Conservation (phyloP, 2,329 filamentous ascomycete species). For the Colletotrichum spaethianum region DNA sequence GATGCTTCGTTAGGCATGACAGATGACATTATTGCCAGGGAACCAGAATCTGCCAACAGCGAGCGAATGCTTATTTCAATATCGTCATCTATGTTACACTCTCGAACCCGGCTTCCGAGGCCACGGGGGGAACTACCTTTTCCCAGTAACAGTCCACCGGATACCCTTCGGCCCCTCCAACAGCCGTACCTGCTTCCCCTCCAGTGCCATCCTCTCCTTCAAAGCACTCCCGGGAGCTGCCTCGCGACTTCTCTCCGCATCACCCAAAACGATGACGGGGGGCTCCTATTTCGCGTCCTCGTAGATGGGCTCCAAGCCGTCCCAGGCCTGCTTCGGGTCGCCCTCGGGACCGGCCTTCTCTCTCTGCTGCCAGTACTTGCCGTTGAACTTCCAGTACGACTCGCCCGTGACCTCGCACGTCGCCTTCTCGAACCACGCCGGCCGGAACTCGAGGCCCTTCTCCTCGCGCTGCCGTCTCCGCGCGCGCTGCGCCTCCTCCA, state of each 20-base stretch:
- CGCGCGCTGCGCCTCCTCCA: slow-evolving; percentile 92
- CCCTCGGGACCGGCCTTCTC: slow-evolving; percentile 75
- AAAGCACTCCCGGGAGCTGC: background rate
- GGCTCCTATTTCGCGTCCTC: slow-evolving; percentile 46
- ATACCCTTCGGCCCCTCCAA: background rate
- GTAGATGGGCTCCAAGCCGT: slow-evolving; percentile 83
- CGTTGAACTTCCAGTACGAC: slow-evolving; percentile 90
- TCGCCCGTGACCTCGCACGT: slow-evolving; percentile 86
- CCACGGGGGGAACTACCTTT: background rate
- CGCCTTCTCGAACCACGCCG: slow-evolving; percentile 86
- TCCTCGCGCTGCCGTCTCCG: slow-evolving; percentile 81
- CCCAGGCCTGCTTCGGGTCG: slow-evolving; percentile 70
- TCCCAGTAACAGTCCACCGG: slow-evolving; percentile 15
- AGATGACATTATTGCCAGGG: background rate
- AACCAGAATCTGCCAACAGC: background rate
- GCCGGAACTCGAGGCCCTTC: slow-evolving; percentile 83
- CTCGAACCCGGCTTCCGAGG: slow-evolving; percentile 3
- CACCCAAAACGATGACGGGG: background rate
- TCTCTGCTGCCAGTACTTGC: slow-evolving; percentile 87
- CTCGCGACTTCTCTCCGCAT: background rate
- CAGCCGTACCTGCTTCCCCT: slow-evolving; percentile 4
- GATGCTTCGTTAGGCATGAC: no score
- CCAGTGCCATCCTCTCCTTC: background rate
- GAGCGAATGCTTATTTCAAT: slow-evolving; percentile 35
- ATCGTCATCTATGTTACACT: slow-evolving; percentile 22